Base-by-base conservation (phyloP, 2,329 filamentous ascomycete genomes). In the Teratosphaeria nubilosa region DNA sequence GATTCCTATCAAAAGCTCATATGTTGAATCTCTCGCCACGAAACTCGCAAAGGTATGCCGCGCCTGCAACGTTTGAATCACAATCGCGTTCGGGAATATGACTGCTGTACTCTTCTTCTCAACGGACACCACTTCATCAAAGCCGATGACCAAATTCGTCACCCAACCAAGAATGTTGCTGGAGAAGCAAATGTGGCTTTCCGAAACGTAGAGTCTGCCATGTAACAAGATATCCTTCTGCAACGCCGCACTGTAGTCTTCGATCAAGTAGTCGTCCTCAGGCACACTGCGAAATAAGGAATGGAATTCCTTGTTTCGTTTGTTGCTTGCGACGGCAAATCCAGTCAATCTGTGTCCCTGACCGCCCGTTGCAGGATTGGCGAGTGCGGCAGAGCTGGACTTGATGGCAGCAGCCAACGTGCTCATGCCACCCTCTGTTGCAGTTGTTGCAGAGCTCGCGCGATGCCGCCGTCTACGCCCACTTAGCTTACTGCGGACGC, bases 131-230 rank as follows among this genome's bases (percentile, higher is more conserved):
- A 99, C 90, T 73, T 99, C 94, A 69, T 99, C 94, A 71, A 99
- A 99, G 72, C 91, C 95, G 77, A 99, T 96, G 56, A 99, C 92
- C 50, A 99, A 78, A 1, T 94, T 99, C 0, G 94, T 99, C 24
- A 95, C 88, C 94, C 94, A 99, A 56, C 94, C 94, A 53, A 99
- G 83, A 64, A 99, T 99, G 71, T 99, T 99, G 78, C 94, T 97
- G 68, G 91, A 96, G 75, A 99, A 99, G 77, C 94, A 99, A 53
- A 99, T 84, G 70, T 99, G 92, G 11, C 92, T 91, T 75, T 99
- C 94, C 0, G 94, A 97, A 50, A 99, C 90, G 69, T 99, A 99
- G 14, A 99, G 81, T 48, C 94, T 84, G 5, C 94, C 94, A 65
- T 96, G 94, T 6, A 95, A 85, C 37, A 99, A 82, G 60, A 99